Evolutionary conservation across 1,284 basidiomycete genomes (phyloP), one percentile per base, ranked within the genome.

Genomic region (Pyrrhoderma lamaoense): DNA sequence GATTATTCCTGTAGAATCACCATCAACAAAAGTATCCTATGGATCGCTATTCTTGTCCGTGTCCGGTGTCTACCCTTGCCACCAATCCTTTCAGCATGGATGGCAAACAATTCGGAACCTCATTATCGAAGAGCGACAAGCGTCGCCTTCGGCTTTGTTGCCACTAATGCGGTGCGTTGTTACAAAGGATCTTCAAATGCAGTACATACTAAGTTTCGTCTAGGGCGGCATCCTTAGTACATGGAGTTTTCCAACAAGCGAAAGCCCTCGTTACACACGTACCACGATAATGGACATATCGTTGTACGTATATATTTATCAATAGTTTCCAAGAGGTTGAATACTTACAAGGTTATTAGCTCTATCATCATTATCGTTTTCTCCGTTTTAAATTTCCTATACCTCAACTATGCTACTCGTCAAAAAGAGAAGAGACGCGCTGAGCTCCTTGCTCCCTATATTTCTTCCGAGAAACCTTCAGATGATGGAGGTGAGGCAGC

Each of bases 181-280:
- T 21, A 46, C 21, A 46, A 8, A 40, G 4, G 3, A 3, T 2
- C 3, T 49, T 25, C 46, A 27, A 18, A 22, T 31, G 11, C 27
- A 5, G 11, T 42, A 42, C 31, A 8, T 39, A 23, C 16, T 46
- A 19, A 23, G 21, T 27, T 35, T 27, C 22, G 11, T 31, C 3
- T 22, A 69, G 67, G 68, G 67, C n/a, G 69, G 69, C n/a, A 69
- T 69, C 25, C 57, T 68, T 21, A 69, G 67, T 56, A 70, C 69
- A 8, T 70, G 69, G 69, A 57, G 64, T 9, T 69, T 65, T 56
- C 69, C 69, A 2, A 64, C 64, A 0, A 68, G 62, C 3, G 67
- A 69, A 53, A 65, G 65, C 3, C 69, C 69, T 2, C 62, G 60
- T 19, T 69, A 66, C 55, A 64, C 54, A 19, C 65, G 63, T 40